Percentiles rank a stretch among this genome's conserved stretches.
Evolutionary conservation across 768 basidiomycete genomes (phyloP).

Genomic region (Amanita molliuscula): DNA sequence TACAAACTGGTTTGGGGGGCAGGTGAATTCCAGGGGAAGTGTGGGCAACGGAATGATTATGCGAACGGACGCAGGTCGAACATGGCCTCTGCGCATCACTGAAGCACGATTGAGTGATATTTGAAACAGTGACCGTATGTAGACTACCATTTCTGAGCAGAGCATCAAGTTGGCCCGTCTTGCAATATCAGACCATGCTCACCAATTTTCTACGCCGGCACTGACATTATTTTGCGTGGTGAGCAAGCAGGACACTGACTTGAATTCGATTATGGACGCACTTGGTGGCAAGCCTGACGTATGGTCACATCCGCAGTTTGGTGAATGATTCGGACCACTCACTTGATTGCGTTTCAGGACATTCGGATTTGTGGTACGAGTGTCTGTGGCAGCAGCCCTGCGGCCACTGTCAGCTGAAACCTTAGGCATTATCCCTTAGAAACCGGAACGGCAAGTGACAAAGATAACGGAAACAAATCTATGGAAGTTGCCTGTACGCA

Average conservation of each 20-base stretch:
- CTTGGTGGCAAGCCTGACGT: conserved; percentile 44
- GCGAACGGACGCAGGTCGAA: conserved; percentile 68
- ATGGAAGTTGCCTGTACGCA: neutral
- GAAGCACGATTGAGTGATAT: conserved; percentile 3
- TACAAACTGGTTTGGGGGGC: conserved; percentile 56
- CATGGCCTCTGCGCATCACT: conserved; percentile 74
- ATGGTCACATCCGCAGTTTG: neutral
- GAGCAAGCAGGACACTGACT: conserved; percentile 7
- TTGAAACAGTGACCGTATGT: neutral
- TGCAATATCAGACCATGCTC: conserved; percentile 16
- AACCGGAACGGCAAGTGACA: neutral
- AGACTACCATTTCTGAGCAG: conserved; percentile 47
- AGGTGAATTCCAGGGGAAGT: conserved; percentile 44
- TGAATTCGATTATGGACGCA: conserved; percentile 14
- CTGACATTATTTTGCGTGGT: conserved; percentile 22
- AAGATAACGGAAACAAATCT: neutral
- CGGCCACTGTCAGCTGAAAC: conserved; percentile 16
- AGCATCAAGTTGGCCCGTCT: conserved; percentile 3
- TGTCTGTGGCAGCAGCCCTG: conserved; percentile 16
- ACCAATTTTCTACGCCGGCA: conserved; percentile 70
- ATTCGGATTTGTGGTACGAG: conserved; percentile 28
- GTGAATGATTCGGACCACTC: conserved; percentile 9
- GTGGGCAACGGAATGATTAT: conserved; percentile 57
- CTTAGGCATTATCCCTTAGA: conserved; percentile 26
- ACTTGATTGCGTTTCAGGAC: conserved; percentile 47